phyloP scores from a whole-genome alignment of 1,284 basidiomycete species.

The Tremellales sp. region DNA sequence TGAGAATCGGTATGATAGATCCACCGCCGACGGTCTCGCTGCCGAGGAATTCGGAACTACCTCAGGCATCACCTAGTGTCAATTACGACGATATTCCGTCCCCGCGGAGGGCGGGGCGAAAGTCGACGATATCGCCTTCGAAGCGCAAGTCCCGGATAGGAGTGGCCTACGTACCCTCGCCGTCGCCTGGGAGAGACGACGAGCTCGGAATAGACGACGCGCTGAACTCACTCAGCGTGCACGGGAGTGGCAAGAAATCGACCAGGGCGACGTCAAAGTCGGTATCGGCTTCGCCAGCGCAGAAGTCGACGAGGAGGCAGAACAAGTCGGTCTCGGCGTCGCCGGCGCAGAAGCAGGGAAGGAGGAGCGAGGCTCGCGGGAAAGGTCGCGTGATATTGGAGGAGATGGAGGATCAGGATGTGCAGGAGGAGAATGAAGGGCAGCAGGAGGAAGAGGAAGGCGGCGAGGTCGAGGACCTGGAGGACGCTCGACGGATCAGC shows the following conservation, averaged over 20 bases:
- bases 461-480: background rate
- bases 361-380: conserved; percentile 13
- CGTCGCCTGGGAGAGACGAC: conserved; percentile 16
- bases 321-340: too few species aligned
- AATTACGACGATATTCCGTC: conserved; percentile 27
- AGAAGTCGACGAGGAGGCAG: conserved; percentile 30
- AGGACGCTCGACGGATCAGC: too few species aligned
- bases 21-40: conserved; percentile 25
- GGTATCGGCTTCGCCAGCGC: too few species aligned
- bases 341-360: conserved; percentile 29
- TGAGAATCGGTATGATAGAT: conserved; percentile 7
- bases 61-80: conserved; percentile 17
- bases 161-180: background rate
- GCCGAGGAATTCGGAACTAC: conserved; percentile 16
- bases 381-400: too few species aligned
- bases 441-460: conserved; percentile 6
- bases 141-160: conserved; percentile 8
- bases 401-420: conserved; percentile 2
- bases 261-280: conserved; percentile 20
- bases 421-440: conserved; percentile 4
- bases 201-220: conserved; percentile 16
- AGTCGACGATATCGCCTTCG: conserved; percentile 12
- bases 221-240: background rate
- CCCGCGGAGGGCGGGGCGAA: conserved; percentile 10
- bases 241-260: background rate